These are phyloP conservation scores for Hamigera avellanea DNA, from an alignment of 495 filamentous ascomycete genomes.

Conservation along the genomic window DNA sequence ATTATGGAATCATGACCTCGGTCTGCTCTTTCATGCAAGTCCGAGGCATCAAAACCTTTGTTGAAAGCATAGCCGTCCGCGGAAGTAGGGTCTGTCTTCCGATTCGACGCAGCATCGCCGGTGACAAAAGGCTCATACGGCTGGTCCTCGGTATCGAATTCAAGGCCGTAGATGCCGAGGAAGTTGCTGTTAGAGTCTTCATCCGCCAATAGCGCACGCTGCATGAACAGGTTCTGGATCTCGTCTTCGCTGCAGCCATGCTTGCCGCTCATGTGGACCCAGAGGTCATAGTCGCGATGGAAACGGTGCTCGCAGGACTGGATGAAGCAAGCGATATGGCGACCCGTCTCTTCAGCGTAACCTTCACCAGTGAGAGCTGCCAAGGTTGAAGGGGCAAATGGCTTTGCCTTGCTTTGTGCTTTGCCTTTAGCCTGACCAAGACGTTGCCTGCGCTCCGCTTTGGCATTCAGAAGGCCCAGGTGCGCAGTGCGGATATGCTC, in stretches of 20 bases:
- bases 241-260: constrained; percentile 40
- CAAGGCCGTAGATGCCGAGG: constrained; percentile 34
- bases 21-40: not conserved
- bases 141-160: constrained; percentile 19
- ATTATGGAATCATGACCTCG: no score
- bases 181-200: constrained; percentile 16
- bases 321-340: constrained; percentile 45
- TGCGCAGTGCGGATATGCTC: constrained; percentile 72
- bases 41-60: no score
- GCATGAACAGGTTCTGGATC: constrained; percentile 36
- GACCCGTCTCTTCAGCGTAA: constrained; percentile 40
- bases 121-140: constrained; percentile 7
- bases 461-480: constrained; percentile 41
- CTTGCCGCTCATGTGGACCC: constrained; percentile 47
- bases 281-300: constrained; percentile 53
- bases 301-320: constrained; percentile 48
- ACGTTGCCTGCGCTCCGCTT: constrained; percentile 31
- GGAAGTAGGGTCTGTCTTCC: no score
- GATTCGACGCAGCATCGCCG: no score
- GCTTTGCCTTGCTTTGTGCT: constrained; percentile 7
- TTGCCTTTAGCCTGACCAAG: constrained; percentile 14
- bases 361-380: constrained; percentile 47
- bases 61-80: no score
- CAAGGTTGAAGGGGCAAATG: constrained; percentile 19
- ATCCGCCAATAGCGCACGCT: constrained; percentile 26